Percentiles rank a stretch among this genome's conserved stretches.
Conservation (phyloP, 2,329 filamentous ascomycete genomes). For the Cladophialophora chaetospira region DNA sequence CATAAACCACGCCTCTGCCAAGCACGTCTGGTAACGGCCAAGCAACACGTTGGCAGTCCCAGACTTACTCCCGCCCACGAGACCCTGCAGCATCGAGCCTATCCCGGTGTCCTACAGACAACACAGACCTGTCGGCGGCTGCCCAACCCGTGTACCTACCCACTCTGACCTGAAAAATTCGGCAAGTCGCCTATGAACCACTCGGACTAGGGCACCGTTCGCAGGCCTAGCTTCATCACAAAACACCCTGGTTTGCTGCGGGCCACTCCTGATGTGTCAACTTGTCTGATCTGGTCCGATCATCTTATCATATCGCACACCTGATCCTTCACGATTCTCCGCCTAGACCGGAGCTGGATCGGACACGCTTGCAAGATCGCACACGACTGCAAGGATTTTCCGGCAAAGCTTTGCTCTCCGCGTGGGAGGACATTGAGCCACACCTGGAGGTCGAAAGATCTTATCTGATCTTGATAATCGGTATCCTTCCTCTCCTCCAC, state of each 20-base stretch:
- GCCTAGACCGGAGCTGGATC: constrained; percentile 17
- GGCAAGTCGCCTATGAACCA: not conserved
- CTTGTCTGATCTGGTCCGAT: constrained; percentile 19
- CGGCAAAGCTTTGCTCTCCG: not conserved
- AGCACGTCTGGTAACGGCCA: not conserved
- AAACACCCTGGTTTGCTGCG: not conserved
- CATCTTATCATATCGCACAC: constrained; percentile 24
- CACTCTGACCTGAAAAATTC: not conserved
- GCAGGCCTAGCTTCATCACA: not conserved
- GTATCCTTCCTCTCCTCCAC: constrained; percentile 8
- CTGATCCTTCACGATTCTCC: not conserved
- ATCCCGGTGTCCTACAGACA: not conserved
- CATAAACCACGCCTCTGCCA: not conserved
- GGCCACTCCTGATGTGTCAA: not conserved
- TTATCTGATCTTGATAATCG: constrained; percentile 26
- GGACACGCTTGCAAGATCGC: constrained; percentile 6
- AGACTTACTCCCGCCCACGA: not conserved
- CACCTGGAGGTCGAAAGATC: constrained; percentile 9
- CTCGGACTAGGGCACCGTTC: not conserved
- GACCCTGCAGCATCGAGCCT: not conserved
- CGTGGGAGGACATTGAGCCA: not conserved
- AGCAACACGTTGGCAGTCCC: not conserved
- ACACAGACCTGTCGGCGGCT: not conserved
- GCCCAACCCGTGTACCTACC: not conserved
- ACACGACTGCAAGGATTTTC: not conserved